Conservation (phyloP, 331 rosid species). For the Acacia pycnantha region DNA sequence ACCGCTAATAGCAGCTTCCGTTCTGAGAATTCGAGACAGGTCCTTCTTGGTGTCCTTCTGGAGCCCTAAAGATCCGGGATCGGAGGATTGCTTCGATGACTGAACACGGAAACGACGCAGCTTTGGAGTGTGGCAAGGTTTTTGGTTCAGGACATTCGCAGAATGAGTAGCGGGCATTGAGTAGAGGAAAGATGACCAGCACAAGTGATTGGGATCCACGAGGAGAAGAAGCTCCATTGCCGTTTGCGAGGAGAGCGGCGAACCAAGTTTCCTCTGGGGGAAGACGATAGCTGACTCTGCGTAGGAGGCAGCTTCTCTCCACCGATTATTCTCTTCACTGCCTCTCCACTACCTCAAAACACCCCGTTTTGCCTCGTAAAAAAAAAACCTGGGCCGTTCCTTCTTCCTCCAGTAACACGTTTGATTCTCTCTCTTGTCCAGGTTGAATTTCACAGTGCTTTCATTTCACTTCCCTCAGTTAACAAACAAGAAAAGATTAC, state of each 20-base stretch:
- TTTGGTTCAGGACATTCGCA: slow-evolving; percentile 26
- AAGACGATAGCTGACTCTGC: too few species aligned
- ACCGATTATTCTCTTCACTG: too few species aligned
- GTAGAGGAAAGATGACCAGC: slow-evolving; percentile 31
- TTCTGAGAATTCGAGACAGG: slow-evolving; percentile 75
- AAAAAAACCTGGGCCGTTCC: too few species aligned
- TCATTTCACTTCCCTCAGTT: slow-evolving; percentile 19
- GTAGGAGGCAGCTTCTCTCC: too few species aligned
- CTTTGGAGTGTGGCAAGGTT: background rate
- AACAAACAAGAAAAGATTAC: slow-evolving; percentile 39
- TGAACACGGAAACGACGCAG: slow-evolving; percentile 21
- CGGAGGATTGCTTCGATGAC: slow-evolving; percentile 47
- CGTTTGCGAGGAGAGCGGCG: background rate
- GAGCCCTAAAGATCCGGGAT: slow-evolving; percentile 34
- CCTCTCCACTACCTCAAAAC: too few species aligned
- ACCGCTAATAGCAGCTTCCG: slow-evolving; percentile 71
- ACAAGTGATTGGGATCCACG: slow-evolving; percentile 9
- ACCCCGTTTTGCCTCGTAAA: too few species aligned
- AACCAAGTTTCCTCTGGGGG: background rate
- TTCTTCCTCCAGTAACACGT: too few species aligned
- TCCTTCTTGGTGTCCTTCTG: slow-evolving; percentile 63
- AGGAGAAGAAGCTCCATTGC: slow-evolving; percentile 44
- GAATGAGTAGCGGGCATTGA: slow-evolving; percentile 22
- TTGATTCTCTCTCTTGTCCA: background rate
- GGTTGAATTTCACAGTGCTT: background rate